These are phyloP conservation scores for Clitopilus passeckerianus DNA, from an alignment of 768 basidiomycete species.

Conservation along the genomic window DNA sequence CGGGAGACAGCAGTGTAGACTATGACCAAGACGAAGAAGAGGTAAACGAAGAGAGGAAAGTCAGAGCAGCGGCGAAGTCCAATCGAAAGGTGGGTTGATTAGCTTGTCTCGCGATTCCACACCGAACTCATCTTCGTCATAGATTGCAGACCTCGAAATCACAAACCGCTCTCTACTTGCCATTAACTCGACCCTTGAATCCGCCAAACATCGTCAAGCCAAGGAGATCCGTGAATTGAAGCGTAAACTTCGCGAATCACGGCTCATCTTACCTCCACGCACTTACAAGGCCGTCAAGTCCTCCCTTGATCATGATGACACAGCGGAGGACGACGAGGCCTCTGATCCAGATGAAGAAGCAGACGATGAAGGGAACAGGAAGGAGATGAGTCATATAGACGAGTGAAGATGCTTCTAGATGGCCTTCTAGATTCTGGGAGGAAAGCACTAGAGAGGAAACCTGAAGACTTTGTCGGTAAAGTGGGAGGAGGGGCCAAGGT, in stretches of 20 bases:
- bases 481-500: slow-evolving; percentile 56
- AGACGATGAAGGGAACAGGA: slow-evolving; percentile 32
- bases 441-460: slow-evolving; percentile 54
- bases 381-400: slow-evolving; percentile 54
- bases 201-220: slow-evolving; percentile 72
- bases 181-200: slow-evolving; percentile 81
- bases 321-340: slow-evolving; percentile 39
- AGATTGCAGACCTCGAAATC: slow-evolving; percentile 94
- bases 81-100: slow-evolving; percentile 65
- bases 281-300: slow-evolving; percentile 53
- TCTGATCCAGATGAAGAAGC: slow-evolving; percentile 43
- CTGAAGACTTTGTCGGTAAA: slow-evolving; percentile 44
- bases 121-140: slow-evolving; percentile 1
- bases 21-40: slow-evolving; percentile 29
- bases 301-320: slow-evolving; percentile 38
- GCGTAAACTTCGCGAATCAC: slow-evolving; percentile 76
- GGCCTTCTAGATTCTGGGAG: slow-evolving; percentile 52
- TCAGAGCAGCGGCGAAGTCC: slow-evolving; percentile 74
- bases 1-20: slow-evolving; percentile 22
- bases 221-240: slow-evolving; percentile 84
- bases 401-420: slow-evolving; percentile 63
- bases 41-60: slow-evolving; percentile 39
- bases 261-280: slow-evolving; percentile 70
- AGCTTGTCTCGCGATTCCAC: neutral
- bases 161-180: slow-evolving; percentile 81